Conservation (phyloP, 192 early-diverging fungal genomes). For the Coemansia sp. region DNA sequence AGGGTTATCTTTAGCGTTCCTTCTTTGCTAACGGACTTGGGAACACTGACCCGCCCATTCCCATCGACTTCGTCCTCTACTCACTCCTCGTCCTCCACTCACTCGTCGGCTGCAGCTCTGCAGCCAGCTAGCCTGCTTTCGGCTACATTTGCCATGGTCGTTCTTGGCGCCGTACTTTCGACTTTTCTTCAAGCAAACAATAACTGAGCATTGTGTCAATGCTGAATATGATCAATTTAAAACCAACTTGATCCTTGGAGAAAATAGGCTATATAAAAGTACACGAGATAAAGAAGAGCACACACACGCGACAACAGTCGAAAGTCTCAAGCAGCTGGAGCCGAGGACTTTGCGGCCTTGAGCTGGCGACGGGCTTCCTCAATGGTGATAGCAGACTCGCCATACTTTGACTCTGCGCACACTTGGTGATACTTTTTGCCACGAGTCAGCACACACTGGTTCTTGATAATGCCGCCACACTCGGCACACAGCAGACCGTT, state of each 20-base stretch:
- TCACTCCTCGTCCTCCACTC: background rate
- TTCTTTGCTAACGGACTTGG: background rate
- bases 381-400: conserved; percentile 37
- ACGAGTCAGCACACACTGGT: conserved; percentile 51
- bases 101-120: background rate
- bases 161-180: background rate
- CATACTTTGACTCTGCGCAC: conserved; percentile 53
- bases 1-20: background rate
- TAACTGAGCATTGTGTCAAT: background rate
- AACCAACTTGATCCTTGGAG: background rate
- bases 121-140: background rate
- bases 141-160: background rate
- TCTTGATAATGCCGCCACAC: conserved; percentile 53
- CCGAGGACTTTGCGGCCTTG: conserved; percentile 17
- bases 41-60: background rate
- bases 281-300: background rate
- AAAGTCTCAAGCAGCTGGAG: background rate
- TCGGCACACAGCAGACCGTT: conserved; percentile 51
- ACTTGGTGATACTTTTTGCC: conserved; percentile 53
- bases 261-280: background rate
- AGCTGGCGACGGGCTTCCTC: conserved; percentile 48
- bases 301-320: background rate
- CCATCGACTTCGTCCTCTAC: background rate
- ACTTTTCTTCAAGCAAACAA: background rate
- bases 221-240: background rate